phyloP scores from a whole-genome alignment of 2,329 filamentous ascomycete genomes.

The Catunica adiposa region DNA sequence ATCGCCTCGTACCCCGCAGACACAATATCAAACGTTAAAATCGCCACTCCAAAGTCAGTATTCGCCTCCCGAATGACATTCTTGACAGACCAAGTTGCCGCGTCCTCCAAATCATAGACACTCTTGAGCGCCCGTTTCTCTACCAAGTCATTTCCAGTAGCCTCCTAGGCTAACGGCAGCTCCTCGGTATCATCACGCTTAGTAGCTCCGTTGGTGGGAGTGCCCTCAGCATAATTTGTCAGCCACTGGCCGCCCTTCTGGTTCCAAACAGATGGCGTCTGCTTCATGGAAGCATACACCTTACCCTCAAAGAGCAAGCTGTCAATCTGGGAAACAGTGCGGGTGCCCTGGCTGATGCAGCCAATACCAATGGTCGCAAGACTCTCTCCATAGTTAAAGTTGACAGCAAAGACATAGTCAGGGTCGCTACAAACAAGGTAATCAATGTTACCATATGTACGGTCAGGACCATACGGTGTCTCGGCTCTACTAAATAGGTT shows the following conservation, averaged over 20 bases:
- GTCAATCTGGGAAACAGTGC: background rate
- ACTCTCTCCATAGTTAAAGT: background rate
- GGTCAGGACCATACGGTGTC: too few relatives aligned
- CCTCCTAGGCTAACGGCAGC: background rate
- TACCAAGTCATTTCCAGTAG: background rate
- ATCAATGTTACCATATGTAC: background rate
- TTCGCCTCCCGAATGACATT: constrained; percentile 12
- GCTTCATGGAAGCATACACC: background rate
- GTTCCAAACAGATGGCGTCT: background rate
- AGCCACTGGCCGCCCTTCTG: background rate
- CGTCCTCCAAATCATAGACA: constrained; percentile 6
- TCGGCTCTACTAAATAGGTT: too few relatives aligned
- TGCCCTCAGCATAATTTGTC: too few relatives aligned
- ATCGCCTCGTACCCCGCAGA: constrained; percentile 9
- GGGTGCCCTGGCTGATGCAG: background rate
- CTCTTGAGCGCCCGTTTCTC: background rate
- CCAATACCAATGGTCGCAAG: background rate
- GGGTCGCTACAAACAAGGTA: background rate
- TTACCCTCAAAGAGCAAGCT: background rate
- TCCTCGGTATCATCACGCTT: background rate
- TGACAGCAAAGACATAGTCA: background rate
- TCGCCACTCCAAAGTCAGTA: constrained; percentile 8
- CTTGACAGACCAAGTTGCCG: constrained; percentile 12
- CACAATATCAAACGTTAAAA: constrained; percentile 7
- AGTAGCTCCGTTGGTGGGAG: background rate